Percentiles rank a stretch among this genome's conserved stretches.
phyloP scores from a whole-genome alignment of 73 alveolate genomes.

The Symbiodinium natans region DNA sequence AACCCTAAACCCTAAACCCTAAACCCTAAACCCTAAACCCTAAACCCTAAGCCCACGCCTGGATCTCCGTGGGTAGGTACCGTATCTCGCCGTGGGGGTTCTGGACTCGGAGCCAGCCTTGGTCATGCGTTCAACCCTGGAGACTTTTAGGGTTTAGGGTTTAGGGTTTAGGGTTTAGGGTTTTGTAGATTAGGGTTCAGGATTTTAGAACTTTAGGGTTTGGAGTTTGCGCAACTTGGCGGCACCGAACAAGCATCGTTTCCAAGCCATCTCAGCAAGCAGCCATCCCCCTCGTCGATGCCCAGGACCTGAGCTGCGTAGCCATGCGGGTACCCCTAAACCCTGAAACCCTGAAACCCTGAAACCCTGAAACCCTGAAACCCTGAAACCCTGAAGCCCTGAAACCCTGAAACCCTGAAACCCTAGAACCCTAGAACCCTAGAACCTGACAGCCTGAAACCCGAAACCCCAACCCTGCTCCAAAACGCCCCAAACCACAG shows the following conservation, averaged over 20 bases:
- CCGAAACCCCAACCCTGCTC: neutral
- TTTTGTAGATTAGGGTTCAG: neutral
- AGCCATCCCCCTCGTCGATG: constrained; percentile 70
- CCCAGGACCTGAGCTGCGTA: neutral
- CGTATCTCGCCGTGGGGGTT: constrained; percentile 87
- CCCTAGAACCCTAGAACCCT: neutral
- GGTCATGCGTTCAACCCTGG: too few relatives aligned
- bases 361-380: neutral
- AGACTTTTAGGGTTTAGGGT: too few relatives aligned
- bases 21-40: neutral
- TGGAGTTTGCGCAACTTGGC: too few relatives aligned
- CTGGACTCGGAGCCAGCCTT: constrained; percentile 52
- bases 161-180: too few relatives aligned
- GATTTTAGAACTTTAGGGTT: neutral
- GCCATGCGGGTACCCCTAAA: too few relatives aligned
- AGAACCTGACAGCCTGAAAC: neutral
- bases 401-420: neutral
- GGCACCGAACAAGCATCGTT: neutral
- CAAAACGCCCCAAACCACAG: neutral
- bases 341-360: too few relatives aligned
- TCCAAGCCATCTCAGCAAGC: neutral
- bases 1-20: neutral
- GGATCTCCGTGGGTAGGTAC: constrained; percentile 36
- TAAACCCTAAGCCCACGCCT: neutral
- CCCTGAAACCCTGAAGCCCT: neutral